These are phyloP conservation scores for Moesziomyces globuligerus DNA, from an alignment of 1,284 basidiomycete genomes.

Conservation along the genomic window DNA sequence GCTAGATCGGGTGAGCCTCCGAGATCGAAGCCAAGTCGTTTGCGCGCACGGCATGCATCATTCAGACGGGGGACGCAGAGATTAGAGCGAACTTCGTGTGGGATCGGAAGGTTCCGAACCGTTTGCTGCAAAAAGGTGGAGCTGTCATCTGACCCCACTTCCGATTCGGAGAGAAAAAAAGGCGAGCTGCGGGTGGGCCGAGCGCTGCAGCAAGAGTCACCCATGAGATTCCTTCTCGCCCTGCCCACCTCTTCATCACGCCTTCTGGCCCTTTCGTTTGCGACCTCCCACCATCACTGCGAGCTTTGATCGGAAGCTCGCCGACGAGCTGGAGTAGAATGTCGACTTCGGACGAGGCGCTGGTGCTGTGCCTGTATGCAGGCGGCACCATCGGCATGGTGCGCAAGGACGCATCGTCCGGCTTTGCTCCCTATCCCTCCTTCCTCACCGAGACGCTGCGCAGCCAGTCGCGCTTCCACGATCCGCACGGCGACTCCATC, in stretches of 20 bases:
- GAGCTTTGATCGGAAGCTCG: neutral
- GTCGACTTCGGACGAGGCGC: slow-evolving; percentile 46
- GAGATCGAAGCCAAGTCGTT: no score
- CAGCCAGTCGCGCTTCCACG: slow-evolving; percentile 84
- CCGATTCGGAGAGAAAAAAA: slow-evolving; percentile 1
- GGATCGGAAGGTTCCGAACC: slow-evolving; percentile 9
- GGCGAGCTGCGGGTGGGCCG: slow-evolving; percentile 10
- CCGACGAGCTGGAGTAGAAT: slow-evolving; percentile 1
- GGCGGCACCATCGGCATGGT: slow-evolving; percentile 78
- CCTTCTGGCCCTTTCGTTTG: no score
- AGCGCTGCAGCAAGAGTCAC: neutral
- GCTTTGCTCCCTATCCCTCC: slow-evolving; percentile 86
- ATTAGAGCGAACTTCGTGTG: slow-evolving; percentile 1
- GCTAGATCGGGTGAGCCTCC: no score
- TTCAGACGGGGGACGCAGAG: no score
- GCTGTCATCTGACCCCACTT: slow-evolving; percentile 24
- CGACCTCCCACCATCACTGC: no score
- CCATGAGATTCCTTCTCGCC: slow-evolving; percentile 2
- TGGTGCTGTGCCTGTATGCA: slow-evolving; percentile 83
- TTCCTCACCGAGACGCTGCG: slow-evolving; percentile 80
- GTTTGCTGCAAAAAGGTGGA: neutral
- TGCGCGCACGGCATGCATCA: no score
- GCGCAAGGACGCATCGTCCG: slow-evolving; percentile 69
- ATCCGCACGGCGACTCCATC: slow-evolving; percentile 71
- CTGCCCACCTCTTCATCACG: neutral